Evolutionary conservation across 139 green algal species (phyloP).

Genomic region (Volvox reticuliferus): DNA sequence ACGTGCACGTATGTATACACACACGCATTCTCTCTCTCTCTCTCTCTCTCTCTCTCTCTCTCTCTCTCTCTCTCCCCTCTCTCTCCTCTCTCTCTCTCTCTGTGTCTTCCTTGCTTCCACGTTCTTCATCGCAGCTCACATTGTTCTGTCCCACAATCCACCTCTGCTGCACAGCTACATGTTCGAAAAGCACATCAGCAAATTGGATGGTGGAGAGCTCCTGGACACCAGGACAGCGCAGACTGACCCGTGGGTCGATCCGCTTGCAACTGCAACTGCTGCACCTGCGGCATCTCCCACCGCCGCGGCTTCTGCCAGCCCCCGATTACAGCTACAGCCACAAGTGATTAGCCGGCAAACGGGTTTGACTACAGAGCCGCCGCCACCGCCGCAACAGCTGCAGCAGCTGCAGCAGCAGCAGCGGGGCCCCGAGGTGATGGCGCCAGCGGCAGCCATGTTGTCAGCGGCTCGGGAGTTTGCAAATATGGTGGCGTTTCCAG

Average conservation of each 20-base stretch:
- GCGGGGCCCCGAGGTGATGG: not conserved
- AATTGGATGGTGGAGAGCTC: not conserved
- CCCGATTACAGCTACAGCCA: not conserved
- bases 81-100: too few relatives aligned
- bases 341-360: too few relatives aligned
- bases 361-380: not conserved
- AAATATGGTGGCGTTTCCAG: not conserved
- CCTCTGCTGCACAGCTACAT: conserved; percentile 16
- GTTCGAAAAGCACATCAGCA: not conserved
- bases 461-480: not conserved
- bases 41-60: too few relatives aligned
- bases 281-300: too few relatives aligned
- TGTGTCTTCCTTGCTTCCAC: too few relatives aligned
- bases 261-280: not conserved
- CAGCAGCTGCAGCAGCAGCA: not conserved
- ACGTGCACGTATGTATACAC: not conserved
- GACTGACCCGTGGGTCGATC: not conserved
- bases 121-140: not conserved
- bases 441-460: not conserved
- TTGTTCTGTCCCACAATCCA: not conserved
- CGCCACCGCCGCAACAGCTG: not conserved
- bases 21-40: too few relatives aligned
- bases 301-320: not conserved
- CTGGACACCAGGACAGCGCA: not conserved
- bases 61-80: too few relatives aligned